Conservation (phyloP, 2,329 filamentous ascomycete species). For the Fusarium guadeloupense region DNA sequence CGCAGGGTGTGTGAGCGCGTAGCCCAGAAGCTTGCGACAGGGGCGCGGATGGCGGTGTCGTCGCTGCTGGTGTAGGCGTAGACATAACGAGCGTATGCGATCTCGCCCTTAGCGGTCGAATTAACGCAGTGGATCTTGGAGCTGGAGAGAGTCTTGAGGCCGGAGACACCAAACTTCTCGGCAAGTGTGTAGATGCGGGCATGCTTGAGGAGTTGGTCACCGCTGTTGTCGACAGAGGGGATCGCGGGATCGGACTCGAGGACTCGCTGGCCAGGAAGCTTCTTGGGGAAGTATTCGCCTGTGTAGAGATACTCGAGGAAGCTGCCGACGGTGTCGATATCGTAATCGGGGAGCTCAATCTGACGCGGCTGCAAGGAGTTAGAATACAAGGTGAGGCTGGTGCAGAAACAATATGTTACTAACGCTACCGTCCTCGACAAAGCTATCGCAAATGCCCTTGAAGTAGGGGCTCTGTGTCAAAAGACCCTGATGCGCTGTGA, state of each 20-base stretch:
- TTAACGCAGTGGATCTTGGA: conserved; percentile 93
- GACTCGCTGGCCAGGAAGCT: conserved; percentile 67
- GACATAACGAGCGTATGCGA: conserved; percentile 81
- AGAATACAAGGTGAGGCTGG: neutral
- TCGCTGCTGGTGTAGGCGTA: conserved; percentile 34
- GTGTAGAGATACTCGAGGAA: conserved; percentile 56
- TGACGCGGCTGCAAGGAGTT: conserved; percentile 61
- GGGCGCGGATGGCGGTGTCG: conserved; percentile 36
- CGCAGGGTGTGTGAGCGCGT: conserved; percentile 73
- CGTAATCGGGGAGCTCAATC: conserved; percentile 67
- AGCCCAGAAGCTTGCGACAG: conserved; percentile 41
- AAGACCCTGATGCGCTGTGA: conserved; percentile 83
- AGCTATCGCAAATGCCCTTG: conserved; percentile 67
- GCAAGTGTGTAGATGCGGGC: conserved; percentile 90
- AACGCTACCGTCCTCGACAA: conserved; percentile 70
- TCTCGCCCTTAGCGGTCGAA: conserved; percentile 87
- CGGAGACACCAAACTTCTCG: conserved; percentile 74
- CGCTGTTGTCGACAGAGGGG: conserved; percentile 77
- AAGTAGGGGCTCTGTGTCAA: conserved; percentile 81
- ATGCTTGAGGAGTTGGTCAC: conserved; percentile 85
- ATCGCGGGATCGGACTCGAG: conserved; percentile 75
- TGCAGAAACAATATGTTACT: conserved; percentile 41
- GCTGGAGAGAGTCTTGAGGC: conserved; percentile 79
- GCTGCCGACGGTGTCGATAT: conserved; percentile 49
- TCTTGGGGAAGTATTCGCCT: conserved; percentile 74